Conservation (phyloP, 2,329 filamentous ascomycete genomes). For the Colletotrichum cordylinicola region DNA sequence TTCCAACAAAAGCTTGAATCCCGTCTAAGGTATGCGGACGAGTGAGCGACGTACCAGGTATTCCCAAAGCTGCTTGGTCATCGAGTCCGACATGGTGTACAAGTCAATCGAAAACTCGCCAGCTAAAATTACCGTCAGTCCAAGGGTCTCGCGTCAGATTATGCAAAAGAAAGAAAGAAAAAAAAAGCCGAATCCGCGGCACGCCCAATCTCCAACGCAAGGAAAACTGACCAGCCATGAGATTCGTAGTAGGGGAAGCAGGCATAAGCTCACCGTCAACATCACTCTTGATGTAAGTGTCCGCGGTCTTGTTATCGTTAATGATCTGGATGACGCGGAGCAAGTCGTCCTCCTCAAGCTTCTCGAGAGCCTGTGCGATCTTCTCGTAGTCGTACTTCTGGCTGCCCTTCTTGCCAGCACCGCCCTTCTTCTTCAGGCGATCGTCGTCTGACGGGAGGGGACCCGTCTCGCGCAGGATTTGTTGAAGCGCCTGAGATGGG, state of each 20-base stretch:
- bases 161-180: neutral
- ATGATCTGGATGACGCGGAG: constrained; percentile 97
- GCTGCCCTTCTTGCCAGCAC: constrained; percentile 80
- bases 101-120: constrained; percentile 98
- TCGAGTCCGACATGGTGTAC: constrained; percentile 89
- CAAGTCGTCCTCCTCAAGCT: constrained; percentile 90
- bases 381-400: constrained; percentile 88
- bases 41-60: constrained; percentile 58
- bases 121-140: constrained; percentile 55
- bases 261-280: constrained; percentile 76
- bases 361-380: constrained; percentile 88
- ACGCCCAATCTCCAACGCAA: constrained; percentile 1
- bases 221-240: constrained; percentile 22
- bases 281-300: constrained; percentile 97
- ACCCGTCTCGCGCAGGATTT: constrained; percentile 81
- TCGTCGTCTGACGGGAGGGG: constrained; percentile 80
- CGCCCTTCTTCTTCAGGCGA: constrained; percentile 62
- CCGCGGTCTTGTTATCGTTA: constrained; percentile 92
- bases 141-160: constrained; percentile 31
- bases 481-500: constrained; percentile 84
- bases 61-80: constrained; percentile 96
- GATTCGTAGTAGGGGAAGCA: constrained; percentile 17
- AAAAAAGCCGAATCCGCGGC: neutral
- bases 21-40: neutral
- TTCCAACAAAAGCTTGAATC: neutral